Evolutionary conservation across 441 rosid genomes (phyloP).

Genomic region (Pelargonium citronellum): DNA sequence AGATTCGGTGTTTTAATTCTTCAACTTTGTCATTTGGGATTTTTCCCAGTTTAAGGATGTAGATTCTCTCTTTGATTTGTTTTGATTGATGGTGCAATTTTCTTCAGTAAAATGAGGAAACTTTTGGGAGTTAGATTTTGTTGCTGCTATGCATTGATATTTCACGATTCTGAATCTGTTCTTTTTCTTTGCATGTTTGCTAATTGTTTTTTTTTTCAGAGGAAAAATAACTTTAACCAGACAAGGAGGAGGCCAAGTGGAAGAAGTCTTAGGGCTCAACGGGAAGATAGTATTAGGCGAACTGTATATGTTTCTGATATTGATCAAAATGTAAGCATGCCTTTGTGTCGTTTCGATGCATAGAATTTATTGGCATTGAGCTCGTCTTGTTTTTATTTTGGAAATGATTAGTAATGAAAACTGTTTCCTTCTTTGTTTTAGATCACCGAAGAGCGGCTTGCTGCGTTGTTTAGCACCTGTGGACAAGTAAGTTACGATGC

Average conservation of each 20-base stretch:
- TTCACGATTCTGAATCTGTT: background rate
- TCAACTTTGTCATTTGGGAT: too few species aligned
- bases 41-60: too few species aligned
- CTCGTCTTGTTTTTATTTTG: too few species aligned
- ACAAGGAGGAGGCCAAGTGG: constrained; percentile 51
- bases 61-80: background rate
- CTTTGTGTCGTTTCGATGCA: too few species aligned
- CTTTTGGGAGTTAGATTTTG: too few species aligned
- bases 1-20: background rate
- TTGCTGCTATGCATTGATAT: background rate
- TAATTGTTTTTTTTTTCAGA: constrained; percentile 27
- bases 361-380: too few species aligned
- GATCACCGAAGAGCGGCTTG: too few species aligned
- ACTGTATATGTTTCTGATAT: constrained; percentile 73
- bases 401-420: too few species aligned
- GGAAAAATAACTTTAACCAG: constrained; percentile 46
- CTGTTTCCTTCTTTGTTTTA: too few species aligned
- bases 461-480: too few species aligned
- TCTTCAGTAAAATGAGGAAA: background rate
- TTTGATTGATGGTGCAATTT: background rate
- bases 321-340: constrained; percentile 55
- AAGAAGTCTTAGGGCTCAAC: constrained; percentile 47
- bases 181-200: constrained; percentile 15
- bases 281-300: constrained; percentile 59
- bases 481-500: too few species aligned